Conservation (phyloP, 2,329 filamentous ascomycete genomes). For the Fusarium anthophilum region DNA sequence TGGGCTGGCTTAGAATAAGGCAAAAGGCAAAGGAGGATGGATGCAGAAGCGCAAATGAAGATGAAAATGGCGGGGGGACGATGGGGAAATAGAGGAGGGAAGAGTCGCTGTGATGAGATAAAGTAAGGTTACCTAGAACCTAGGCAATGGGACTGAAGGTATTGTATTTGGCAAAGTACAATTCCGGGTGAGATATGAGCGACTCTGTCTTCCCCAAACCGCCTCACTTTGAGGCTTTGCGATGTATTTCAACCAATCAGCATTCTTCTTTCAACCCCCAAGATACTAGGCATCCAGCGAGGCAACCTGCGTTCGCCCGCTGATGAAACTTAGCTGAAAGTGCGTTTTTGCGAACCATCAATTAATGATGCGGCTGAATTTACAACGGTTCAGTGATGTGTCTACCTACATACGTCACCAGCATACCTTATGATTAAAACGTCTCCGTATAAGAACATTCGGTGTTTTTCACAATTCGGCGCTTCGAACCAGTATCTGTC, state of each 20-base stretch:
- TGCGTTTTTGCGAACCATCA: slow-evolving; percentile 25
- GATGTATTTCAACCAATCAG: slow-evolving; percentile 15
- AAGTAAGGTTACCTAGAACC: background rate
- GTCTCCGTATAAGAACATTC: background rate
- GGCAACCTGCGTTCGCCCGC: slow-evolving; percentile 28
- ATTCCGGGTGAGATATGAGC: background rate
- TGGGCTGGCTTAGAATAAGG: background rate
- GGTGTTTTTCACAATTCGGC: background rate
- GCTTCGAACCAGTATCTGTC: background rate
- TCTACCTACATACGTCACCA: background rate
- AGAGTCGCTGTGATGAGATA: slow-evolving; percentile 11
- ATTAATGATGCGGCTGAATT: slow-evolving; percentile 22
- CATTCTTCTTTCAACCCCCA: slow-evolving; percentile 27
- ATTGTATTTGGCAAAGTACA: background rate
- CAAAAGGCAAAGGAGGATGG: slow-evolving; percentile 11
- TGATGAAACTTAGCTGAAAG: background rate
- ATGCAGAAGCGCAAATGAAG: slow-evolving; percentile 6
- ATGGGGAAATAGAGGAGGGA: slow-evolving; percentile 4
- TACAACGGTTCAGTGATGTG: background rate
- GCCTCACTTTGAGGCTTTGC: slow-evolving; percentile 34
- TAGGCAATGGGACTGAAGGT: background rate
- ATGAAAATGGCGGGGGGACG: slow-evolving; percentile 3
- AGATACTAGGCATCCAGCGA: slow-evolving; percentile 25
- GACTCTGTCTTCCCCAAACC: slow-evolving; percentile 13
- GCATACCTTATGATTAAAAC: background rate